A percentile compares a stretch with the other conserved stretches of the same genome.
Conservation (phyloP, 768 basidiomycete species). For the Boletus insuetus region DNA sequence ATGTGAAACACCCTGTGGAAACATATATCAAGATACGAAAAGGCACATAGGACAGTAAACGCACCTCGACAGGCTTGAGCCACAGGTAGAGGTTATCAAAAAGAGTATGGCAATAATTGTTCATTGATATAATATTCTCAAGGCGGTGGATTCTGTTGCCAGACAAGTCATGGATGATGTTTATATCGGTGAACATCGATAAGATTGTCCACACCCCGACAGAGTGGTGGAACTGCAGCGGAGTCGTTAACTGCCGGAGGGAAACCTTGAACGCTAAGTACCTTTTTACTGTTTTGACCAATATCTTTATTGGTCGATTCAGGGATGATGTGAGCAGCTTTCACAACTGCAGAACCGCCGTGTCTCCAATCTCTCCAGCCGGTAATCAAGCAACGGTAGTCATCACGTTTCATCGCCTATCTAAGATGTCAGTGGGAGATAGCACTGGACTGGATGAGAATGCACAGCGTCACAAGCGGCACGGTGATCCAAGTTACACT, state of each 20-base stretch:
- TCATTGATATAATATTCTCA: neutral
- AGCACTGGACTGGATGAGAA: neutral
- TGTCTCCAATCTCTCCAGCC: neutral
- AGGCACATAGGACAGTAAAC: neutral
- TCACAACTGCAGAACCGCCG: neutral
- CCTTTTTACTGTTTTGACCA: neutral
- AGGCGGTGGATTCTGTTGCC: neutral
- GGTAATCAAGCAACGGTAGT: neutral
- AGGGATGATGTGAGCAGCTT: neutral
- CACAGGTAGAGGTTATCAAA: neutral
- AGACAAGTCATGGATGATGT: neutral
- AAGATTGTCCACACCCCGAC: neutral
- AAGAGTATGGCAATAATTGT: neutral
- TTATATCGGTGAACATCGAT: neutral
- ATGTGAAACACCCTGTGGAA: neutral
- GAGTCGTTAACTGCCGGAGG: neutral
- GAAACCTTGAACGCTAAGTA: neutral
- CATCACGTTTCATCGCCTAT: constrained; percentile 1
- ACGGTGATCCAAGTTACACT: neutral
- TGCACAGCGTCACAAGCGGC: neutral
- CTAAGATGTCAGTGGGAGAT: neutral
- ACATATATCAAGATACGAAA: neutral
- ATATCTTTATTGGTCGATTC: neutral
- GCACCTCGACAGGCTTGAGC: constrained; percentile 4
- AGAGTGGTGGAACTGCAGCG: neutral